These are phyloP conservation scores for Gloeopeniophorella convolvens DNA, from an alignment of 768 basidiomycete species.

Conservation along the genomic window DNA sequence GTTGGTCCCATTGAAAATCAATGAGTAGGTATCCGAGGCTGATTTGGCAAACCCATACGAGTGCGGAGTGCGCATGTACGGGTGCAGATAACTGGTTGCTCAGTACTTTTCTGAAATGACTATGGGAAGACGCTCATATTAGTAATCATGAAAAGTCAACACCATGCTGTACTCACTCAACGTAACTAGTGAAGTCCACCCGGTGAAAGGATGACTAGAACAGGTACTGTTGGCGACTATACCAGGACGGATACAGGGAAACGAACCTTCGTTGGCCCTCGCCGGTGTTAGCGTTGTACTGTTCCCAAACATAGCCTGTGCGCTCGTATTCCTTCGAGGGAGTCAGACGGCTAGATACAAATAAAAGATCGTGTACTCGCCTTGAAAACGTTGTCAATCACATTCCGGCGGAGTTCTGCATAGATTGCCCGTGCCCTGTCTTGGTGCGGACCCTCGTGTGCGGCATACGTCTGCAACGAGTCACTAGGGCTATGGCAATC, in stretches of 20 bases:
- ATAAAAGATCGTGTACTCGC: slow-evolving; percentile 28
- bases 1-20: no score
- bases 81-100: slow-evolving; percentile 10
- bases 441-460: slow-evolving; percentile 75
- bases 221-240: slow-evolving; percentile 10
- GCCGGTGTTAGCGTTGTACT: slow-evolving; percentile 82
- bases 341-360: not conserved
- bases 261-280: slow-evolving; percentile 79
- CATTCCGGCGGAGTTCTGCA: slow-evolving; percentile 66
- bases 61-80: not conserved
- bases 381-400: slow-evolving; percentile 79
- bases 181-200: slow-evolving; percentile 88
- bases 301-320: slow-evolving; percentile 97
- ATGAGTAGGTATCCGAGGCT: no score
- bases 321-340: slow-evolving; percentile 72
- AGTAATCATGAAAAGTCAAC: slow-evolving; percentile 3
- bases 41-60: no score
- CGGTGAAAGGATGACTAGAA: slow-evolving; percentile 88
- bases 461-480: slow-evolving; percentile 62
- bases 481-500: not conserved
- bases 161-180: slow-evolving; percentile 57
- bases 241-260: not conserved
- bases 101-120: slow-evolving; percentile 68
- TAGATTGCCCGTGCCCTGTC: slow-evolving; percentile 73
- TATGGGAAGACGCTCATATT: slow-evolving; percentile 26